phyloP scores from a whole-genome alignment of 371 early-diverging fungal species.

The Mortierella sp. region DNA sequence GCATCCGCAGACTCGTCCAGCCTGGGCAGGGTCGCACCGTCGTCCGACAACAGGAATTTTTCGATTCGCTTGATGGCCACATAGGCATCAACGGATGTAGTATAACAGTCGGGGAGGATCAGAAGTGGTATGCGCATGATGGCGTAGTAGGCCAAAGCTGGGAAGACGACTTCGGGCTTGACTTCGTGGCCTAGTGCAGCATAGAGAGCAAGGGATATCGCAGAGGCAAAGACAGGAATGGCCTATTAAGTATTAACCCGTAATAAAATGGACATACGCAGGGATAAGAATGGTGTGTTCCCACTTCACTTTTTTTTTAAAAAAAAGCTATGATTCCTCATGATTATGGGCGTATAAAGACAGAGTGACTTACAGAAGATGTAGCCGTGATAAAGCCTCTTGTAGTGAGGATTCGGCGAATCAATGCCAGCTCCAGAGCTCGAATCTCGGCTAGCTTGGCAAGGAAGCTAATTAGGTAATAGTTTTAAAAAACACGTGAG shows the following conservation, averaged over 20 bases:
- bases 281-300: no score
- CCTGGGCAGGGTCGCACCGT: conserved; percentile 48
- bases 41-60: conserved; percentile 67
- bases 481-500: no score
- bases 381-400: no score
- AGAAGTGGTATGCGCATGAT: conserved; percentile 67
- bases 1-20: conserved; percentile 42
- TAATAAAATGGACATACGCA: no score
- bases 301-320: no score
- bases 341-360: no score
- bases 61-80: conserved; percentile 70
- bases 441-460: conserved; percentile 34
- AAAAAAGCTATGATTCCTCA: no score
- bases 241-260: no score
- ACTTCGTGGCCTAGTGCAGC: conserved; percentile 33
- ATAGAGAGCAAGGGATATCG: conserved; percentile 38
- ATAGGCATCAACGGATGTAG: conserved; percentile 66
- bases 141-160: conserved; percentile 56
- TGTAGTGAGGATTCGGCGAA: no score
- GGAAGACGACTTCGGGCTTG: conserved; percentile 45
- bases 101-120: conserved; percentile 70
- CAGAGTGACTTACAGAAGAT: no score
- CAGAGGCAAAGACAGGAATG: conserved; percentile 61
- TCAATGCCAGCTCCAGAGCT: conserved; percentile 4
- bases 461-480: no score